Base-by-base conservation (phyloP, 441 rosid genomes). In the Omphalea diandra region DNA sequence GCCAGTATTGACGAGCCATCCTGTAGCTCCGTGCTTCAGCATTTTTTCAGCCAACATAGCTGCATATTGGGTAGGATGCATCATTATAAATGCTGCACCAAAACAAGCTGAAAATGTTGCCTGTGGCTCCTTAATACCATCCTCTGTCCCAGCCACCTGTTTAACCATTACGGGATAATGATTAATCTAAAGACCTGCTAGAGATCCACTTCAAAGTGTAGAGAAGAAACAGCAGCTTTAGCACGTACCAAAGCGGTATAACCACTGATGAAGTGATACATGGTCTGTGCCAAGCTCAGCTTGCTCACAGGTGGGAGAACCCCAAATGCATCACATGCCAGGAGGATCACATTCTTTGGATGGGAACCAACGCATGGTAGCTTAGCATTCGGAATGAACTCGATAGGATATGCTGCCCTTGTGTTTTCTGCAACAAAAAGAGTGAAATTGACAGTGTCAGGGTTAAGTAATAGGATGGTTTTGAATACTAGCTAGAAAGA, bases 221-320 rank as follows among this genome's bases (percentile, higher is more conserved):
- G 44, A 36, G 10, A 56, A 47, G 27, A 47, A 36, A 55, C 27
- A 49, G 18, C 29, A 66, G 35, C 26, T 60, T 47, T 38, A 27
- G 10, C 41, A 27, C 53, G 49, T 83, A 90, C 94, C 86, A 89
- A 77, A 73, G 98, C 94, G 56, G 97, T 94, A 82, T 94, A 94
- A 68, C 98, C 98, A 65, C 97, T 91, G 67, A 94, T 94, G 86
- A 91, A 94, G 70, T 94, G 98, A 82, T 91, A 94, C 97, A 90
- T 91, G 73, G 97, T 87, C 72, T 89, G 98, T 20, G 97, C 90
- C 81, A 90, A 81, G 76, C 53, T 87, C 77, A 94, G 80, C 89
- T 87, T 91, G 97, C 97, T 90, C 79, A 91, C 98, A 0, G 98
- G 98, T 38, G 98, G 98, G 63, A 94, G 98, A 66, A 91, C 98